Evolutionary conservation across 2,329 filamentous ascomycete species (phyloP).

Genomic region (Calonectria pseudoreteaudii): DNA sequence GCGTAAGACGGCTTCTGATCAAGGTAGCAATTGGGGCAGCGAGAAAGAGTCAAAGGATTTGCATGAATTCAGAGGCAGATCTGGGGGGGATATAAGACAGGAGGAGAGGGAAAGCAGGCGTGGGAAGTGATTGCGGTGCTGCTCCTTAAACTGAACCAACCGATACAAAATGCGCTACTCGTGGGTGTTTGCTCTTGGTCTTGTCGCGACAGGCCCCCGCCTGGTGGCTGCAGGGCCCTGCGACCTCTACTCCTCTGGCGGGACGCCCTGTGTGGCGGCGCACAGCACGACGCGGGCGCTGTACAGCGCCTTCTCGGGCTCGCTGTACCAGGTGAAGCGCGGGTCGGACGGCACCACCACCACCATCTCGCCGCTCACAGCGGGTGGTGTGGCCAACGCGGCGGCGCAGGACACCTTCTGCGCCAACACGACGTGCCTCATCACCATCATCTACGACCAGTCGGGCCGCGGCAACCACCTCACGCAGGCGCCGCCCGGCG

Average conservation of each 20-base stretch:
- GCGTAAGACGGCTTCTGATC: not conserved
- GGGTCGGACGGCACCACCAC: slow-evolving; percentile 55
- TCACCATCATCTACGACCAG: slow-evolving; percentile 75
- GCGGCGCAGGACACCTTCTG: slow-evolving; percentile 72
- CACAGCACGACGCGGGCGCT: slow-evolving; percentile 74
- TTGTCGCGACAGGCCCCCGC: slow-evolving; percentile 14
- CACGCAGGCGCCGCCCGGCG: slow-evolving; percentile 67
- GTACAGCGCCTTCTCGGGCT: slow-evolving; percentile 63
- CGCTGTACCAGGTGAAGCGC: slow-evolving; percentile 71
- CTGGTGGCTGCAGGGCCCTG: slow-evolving; percentile 59
- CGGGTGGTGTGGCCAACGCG: slow-evolving; percentile 73
- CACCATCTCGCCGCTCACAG: slow-evolving; percentile 56
- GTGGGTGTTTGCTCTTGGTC: slow-evolving; percentile 35
- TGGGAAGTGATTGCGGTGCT: not conserved
- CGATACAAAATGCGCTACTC: not conserved
- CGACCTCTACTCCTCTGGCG: slow-evolving; percentile 69
- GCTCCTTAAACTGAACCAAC: slow-evolving; percentile 1
- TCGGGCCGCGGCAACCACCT: slow-evolving; percentile 72
- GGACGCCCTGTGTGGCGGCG: slow-evolving; percentile 73
- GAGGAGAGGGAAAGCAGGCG: not conserved
- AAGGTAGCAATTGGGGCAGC: not conserved
- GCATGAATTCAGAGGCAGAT: not conserved
- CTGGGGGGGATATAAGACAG: not conserved
- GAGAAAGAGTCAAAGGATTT: not conserved
- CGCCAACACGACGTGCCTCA: slow-evolving; percentile 69